Conservation (phyloP, 116 monocot genomes). For the Zostera marina region DNA sequence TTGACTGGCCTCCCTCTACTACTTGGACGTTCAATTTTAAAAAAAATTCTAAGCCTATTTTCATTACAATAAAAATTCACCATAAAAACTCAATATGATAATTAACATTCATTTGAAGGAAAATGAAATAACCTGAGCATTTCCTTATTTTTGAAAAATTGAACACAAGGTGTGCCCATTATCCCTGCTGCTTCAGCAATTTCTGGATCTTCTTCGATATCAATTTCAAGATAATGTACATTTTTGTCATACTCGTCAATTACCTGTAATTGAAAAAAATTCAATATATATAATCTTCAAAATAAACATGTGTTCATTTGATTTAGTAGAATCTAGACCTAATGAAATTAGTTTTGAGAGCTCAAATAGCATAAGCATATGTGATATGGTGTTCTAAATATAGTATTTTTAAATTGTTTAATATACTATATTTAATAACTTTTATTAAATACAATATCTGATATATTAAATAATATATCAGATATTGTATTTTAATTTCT, state of each 20-base stretch:
- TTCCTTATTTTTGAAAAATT: constrained; percentile 95
- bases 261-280: constrained; percentile 31
- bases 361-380: too few relatives aligned
- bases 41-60: too few relatives aligned
- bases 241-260: constrained; percentile 78
- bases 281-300: background rate
- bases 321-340: background rate
- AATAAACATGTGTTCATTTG: background rate
- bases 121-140: constrained; percentile 51
- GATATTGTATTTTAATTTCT: too few relatives aligned
- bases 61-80: too few relatives aligned
- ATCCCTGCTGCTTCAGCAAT: constrained; percentile 91
- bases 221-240: constrained; percentile 89
- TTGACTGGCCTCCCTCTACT: too few relatives aligned
- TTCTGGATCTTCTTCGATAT: constrained; percentile 93
- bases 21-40: too few relatives aligned
- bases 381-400: too few relatives aligned
- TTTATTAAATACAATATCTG: too few relatives aligned
- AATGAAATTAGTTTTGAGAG: background rate
- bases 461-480: too few relatives aligned
- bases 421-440: too few relatives aligned
- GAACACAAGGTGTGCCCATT: constrained; percentile 97
- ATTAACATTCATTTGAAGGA: background rate
- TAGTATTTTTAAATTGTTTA: too few relatives aligned
- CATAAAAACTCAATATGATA: too few relatives aligned